Percentiles rank a stretch among this genome's conserved stretches.
phyloP scores from a whole-genome alignment of 768 basidiomycete species.

The Stropharia rugosoannulata region DNA sequence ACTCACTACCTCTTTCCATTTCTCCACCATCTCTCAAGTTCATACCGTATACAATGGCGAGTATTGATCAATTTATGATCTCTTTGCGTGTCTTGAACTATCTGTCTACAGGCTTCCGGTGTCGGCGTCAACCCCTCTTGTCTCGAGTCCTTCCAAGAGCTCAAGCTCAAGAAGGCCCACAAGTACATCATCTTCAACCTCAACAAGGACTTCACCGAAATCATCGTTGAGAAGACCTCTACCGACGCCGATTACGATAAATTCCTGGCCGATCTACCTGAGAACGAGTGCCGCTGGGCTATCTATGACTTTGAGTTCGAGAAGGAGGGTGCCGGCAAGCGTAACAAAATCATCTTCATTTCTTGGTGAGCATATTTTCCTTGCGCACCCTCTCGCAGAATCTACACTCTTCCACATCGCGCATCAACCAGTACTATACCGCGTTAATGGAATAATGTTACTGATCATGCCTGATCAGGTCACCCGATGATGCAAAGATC shows the following conservation, averaged over 20 bases:
- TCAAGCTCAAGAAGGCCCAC: slow-evolving; percentile 74
- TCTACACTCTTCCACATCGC: not conserved
- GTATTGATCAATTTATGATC: slow-evolving; percentile 19
- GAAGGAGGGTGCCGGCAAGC: slow-evolving; percentile 67
- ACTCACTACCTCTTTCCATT: slow-evolving; percentile 22
- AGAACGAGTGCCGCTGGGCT: slow-evolving; percentile 80
- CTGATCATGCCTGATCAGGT: slow-evolving; percentile 53
- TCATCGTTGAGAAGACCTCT: slow-evolving; percentile 74
- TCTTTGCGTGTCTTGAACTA: not conserved
- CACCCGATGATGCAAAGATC: slow-evolving; percentile 81
- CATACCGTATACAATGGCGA: slow-evolving; percentile 16
- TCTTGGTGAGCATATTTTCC: slow-evolving; percentile 63
- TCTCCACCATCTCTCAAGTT: slow-evolving; percentile 21
- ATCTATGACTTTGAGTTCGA: slow-evolving; percentile 90
- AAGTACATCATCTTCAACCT: slow-evolving; percentile 86
- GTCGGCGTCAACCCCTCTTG: slow-evolving; percentile 60
- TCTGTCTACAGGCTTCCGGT: slow-evolving; percentile 58
- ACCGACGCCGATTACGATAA: slow-evolving; percentile 55
- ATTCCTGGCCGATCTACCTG: slow-evolving; percentile 75
- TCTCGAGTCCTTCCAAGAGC: slow-evolving; percentile 55
- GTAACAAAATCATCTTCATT: slow-evolving; percentile 85
- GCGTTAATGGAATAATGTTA: not conserved
- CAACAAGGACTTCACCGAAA: slow-evolving; percentile 60
- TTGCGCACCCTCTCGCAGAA: not conserved
- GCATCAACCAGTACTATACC: not conserved